Percentiles rank a stretch among this genome's conserved stretches.
phyloP scores from a whole-genome alignment of 495 filamentous ascomycete species.

The Penicillium goetzii region DNA sequence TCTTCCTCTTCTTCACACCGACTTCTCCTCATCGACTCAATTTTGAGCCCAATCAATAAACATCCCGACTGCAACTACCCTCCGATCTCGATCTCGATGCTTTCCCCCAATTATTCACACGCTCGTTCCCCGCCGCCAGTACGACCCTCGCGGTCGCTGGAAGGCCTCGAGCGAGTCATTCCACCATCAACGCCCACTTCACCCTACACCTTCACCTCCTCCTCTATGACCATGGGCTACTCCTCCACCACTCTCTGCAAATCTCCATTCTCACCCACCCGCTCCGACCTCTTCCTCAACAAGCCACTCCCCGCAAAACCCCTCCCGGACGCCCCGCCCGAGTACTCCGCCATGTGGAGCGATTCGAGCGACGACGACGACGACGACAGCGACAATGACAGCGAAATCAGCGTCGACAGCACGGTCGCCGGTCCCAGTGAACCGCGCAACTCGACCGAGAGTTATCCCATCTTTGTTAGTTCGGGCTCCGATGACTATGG shows the following conservation, averaged over 20 bases:
- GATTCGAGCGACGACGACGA: slow-evolving; percentile 46
- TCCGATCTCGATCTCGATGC: slow-evolving; percentile 22
- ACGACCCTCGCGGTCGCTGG: slow-evolving; percentile 45
- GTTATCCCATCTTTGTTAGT: slow-evolving; percentile 47
- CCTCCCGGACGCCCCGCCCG: slow-evolving; percentile 28
- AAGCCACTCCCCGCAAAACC: slow-evolving; percentile 45
- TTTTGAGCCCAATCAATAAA: not conserved
- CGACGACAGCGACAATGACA: slow-evolving; percentile 33
- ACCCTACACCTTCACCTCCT: slow-evolving; percentile 24
- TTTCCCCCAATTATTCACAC: slow-evolving; percentile 28
- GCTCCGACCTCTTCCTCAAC: slow-evolving; percentile 38
- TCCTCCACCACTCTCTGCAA: slow-evolving; percentile 36
- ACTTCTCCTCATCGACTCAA: not conserved
- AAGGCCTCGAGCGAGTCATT: slow-evolving; percentile 49
- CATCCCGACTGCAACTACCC: not conserved
- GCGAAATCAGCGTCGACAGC: not conserved
- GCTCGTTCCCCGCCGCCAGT: slow-evolving; percentile 41
- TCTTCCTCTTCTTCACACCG: not conserved
- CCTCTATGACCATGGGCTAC: slow-evolving; percentile 24
- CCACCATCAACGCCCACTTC: slow-evolving; percentile 30
- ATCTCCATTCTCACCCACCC: slow-evolving; percentile 22
- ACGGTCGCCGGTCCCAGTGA: slow-evolving; percentile 34
- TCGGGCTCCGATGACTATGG: slow-evolving; percentile 40
- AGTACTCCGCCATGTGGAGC: slow-evolving; percentile 36
- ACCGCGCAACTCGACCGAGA: slow-evolving; percentile 36